phyloP scores from a whole-genome alignment of 177 flowering plant species.

The Vitis hybrid region DNA sequence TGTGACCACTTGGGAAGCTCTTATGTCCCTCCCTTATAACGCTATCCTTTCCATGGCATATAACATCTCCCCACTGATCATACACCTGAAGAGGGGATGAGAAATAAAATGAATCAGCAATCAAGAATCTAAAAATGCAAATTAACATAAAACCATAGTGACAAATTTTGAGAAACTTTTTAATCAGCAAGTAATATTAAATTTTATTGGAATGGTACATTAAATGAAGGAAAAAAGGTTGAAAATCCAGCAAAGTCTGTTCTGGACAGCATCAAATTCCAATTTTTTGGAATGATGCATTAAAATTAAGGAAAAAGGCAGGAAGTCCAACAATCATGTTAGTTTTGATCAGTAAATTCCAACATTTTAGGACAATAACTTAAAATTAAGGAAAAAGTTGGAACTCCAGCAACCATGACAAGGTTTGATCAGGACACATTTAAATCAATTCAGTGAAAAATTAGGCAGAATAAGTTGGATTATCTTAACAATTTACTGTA shows the following conservation, averaged over 20 bases:
- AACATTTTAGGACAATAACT: too few species aligned
- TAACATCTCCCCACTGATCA: conserved; percentile 50
- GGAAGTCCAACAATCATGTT: too few species aligned
- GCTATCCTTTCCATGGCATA: conserved; percentile 55
- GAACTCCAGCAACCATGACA: neutral
- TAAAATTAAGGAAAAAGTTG: too few species aligned
- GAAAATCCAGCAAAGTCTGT: neutral
- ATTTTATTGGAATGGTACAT: too few species aligned
- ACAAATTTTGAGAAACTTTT: neutral
- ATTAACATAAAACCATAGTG: neutral
- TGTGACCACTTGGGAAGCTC: conserved; percentile 87
- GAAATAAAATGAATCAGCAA: neutral
- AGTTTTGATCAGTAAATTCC: too few species aligned
- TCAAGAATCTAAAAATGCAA: neutral
- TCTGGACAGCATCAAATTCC: neutral
- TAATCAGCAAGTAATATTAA: neutral
- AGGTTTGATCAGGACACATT: neutral
- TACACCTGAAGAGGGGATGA: conserved; percentile 31
- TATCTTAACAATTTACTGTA: neutral
- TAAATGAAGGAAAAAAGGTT: too few species aligned
- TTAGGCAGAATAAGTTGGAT: neutral
- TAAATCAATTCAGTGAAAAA: neutral
- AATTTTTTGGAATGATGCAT: neutral
- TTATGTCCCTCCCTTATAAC: conserved; percentile 71
- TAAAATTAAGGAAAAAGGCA: neutral